These are phyloP conservation scores for Pterocarpus macrocarpus DNA, from an alignment of 306 rosid genomes.

Conservation along the genomic window DNA sequence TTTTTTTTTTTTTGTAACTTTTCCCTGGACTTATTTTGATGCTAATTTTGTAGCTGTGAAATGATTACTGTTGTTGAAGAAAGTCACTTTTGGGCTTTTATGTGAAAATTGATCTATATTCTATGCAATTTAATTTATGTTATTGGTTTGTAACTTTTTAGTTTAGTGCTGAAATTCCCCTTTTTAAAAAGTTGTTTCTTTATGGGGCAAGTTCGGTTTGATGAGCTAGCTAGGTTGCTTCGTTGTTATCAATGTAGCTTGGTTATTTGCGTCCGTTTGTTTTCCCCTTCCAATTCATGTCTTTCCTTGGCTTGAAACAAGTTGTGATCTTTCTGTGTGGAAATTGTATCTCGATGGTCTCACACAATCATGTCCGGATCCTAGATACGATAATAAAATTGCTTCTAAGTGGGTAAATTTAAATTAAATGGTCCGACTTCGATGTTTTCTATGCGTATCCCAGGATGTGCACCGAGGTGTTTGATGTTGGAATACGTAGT, in stretches of 20 bases:
- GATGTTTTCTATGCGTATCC: no score
- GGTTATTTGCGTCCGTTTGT: not conserved
- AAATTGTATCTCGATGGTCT: not conserved
- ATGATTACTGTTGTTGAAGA: constrained; percentile 33
- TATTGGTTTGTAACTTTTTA: not conserved
- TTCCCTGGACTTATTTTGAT: not conserved
- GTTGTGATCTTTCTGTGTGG: no score
- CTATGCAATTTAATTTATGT: not conserved
- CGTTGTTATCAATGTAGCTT: not conserved
- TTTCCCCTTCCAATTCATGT: not conserved
- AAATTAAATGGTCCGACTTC: no score
- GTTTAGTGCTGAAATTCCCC: not conserved
- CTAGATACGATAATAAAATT: not conserved
- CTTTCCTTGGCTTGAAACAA: no score
- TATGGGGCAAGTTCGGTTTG: not conserved
- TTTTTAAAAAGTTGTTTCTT: not conserved
- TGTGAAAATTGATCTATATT: constrained; percentile 27
- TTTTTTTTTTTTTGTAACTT: constrained; percentile 3
- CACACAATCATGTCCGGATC: not conserved
- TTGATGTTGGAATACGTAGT: no score
- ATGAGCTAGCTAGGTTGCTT: not conserved
- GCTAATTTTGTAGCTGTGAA: constrained; percentile 1
- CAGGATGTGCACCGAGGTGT: no score
- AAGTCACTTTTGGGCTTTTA: constrained; percentile 14
- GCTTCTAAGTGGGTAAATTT: not conserved